A percentile compares a stretch with the other conserved stretches of the same genome.
Evolutionary conservation across 768 basidiomycete genomes (phyloP).

Genomic region (Kwoniella pini): DNA sequence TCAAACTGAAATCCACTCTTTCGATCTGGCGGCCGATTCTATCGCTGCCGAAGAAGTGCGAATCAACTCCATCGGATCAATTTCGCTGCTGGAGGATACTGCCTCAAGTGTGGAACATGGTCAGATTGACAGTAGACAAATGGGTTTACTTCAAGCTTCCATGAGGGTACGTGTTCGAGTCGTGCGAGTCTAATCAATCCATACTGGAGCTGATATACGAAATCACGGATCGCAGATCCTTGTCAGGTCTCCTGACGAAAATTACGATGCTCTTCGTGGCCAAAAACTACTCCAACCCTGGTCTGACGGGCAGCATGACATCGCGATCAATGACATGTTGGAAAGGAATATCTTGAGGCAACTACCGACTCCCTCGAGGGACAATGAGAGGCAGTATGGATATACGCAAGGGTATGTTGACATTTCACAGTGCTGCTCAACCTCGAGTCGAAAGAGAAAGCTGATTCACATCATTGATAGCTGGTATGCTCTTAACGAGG

Average conservation of each 20-base stretch:
- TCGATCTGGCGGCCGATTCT: slow-evolving; percentile 13
- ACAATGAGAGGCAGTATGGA: slow-evolving; percentile 23
- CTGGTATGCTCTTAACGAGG: slow-evolving; percentile 67
- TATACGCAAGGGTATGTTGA: slow-evolving; percentile 55
- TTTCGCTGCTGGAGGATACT: slow-evolving; percentile 1
- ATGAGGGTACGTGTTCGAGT: slow-evolving; percentile 19
- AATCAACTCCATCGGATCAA: background rate
- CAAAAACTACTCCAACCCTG: slow-evolving; percentile 7
- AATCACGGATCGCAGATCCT: slow-evolving; percentile 66
- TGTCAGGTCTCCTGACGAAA: slow-evolving; percentile 65
- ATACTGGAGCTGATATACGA: slow-evolving; percentile 64
- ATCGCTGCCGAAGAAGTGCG: slow-evolving; percentile 15
- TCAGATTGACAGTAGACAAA: background rate
- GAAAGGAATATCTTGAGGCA: slow-evolving; percentile 65
- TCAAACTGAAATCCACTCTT: slow-evolving; percentile 6
- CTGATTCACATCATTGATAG: slow-evolving; percentile 19
- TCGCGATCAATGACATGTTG: slow-evolving; percentile 65
- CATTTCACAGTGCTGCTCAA: slow-evolving; percentile 57
- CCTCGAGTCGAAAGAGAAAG: background rate
- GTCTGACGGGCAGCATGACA: background rate
- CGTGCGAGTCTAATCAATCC: slow-evolving; percentile 20
- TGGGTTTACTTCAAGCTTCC: slow-evolving; percentile 9
- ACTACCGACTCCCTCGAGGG: background rate
- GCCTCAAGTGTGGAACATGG: background rate
- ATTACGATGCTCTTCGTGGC: slow-evolving; percentile 9